Evolutionary conservation across 2,329 filamentous ascomycete genomes (phyloP), one percentile per base, ranked within the genome.

Genomic region (Hypoxylon sp.): DNA sequence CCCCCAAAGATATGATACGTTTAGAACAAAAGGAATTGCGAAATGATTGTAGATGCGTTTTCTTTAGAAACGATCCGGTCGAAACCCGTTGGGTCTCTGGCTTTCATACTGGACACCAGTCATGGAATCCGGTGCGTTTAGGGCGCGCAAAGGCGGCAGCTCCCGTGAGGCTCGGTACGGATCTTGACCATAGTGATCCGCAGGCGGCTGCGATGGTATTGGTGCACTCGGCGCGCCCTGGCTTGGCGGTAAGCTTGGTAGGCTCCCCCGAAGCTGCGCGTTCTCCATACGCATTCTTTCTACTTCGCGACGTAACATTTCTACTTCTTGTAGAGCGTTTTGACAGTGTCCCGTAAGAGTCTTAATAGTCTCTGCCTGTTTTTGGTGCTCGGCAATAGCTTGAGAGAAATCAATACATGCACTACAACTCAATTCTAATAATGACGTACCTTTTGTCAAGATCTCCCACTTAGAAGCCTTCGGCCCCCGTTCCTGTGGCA

Each of bases 391-490:
- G 22, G 85, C 82, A 64, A 91, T 91, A 17, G 88, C 88, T 90
- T n/a, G 26, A 17, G 0, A 29, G 1, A 48, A 22, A 52, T 78
- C 26, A 78, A 69, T 59, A 69, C 70, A 50, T 71, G 59, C 37
- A 59, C 5, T 6, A 19, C 59, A 29, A 4, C n/a, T 46, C 19
- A 39, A 59, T 47, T 19, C 47, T 42, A 31, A 44, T 3, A 33
- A 33, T 10, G n/a, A 78, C 86, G 69, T 82, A 94, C 93, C 92
- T 84, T 95, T 95, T 2, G 92, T 94, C 14, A 97, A 78, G 53
- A 95, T 94, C 74, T 97, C 93, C 93, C 93, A 97, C 74, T 97
- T 97, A 73, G 92, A 94, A 0, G 93, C 93, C 78, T 96, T 97
- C 24, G 91, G 91, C 1, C 93, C 93, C 14, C 93, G 88, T 74